Conservation (phyloP, 176 grass and related monocot species). For the Avena sativa region DNA sequence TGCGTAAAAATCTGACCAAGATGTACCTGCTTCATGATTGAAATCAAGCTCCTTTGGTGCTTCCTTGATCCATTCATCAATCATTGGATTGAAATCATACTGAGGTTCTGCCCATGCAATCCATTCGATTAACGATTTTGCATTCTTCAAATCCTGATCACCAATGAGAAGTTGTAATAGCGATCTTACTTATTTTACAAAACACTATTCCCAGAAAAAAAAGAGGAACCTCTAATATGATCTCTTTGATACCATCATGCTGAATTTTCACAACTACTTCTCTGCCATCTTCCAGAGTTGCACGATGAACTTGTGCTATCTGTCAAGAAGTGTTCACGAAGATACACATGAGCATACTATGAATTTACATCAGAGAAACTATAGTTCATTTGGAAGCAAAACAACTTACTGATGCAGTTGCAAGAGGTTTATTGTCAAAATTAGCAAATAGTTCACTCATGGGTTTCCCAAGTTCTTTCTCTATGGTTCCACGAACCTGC, state of each 20-base stretch:
- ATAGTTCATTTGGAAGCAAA: conserved; percentile 26
- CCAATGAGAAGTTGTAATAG: conserved; percentile 36
- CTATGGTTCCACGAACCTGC: conserved; percentile 85
- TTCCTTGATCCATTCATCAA: conserved; percentile 99
- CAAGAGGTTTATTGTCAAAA: conserved; percentile 86
- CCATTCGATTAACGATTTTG: conserved; percentile 95
- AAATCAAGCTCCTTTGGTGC: conserved; percentile 99
- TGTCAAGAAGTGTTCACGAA: conserved; percentile 52
- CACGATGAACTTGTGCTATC: conserved; percentile 98
- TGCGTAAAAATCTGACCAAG: conserved; percentile 11
- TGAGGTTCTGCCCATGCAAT: conserved; percentile 97
- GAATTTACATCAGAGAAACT: conserved; percentile 39
- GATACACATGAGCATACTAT: conserved; percentile 28
- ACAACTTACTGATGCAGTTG: conserved; percentile 92
- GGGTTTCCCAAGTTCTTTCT: conserved; percentile 83
- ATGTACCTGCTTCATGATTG: conserved; percentile 91
- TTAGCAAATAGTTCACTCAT: conserved; percentile 77
- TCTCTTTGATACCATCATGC: conserved; percentile 90
- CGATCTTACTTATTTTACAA: background rate
- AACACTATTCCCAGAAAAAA: conserved; percentile 31
- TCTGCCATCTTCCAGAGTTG: conserved; percentile 78
- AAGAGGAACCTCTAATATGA: conserved; percentile 88
- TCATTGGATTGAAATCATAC: conserved; percentile 90
- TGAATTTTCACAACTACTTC: conserved; percentile 99
- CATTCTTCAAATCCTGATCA: conserved; percentile 94